Evolutionary conservation across 1,284 basidiomycete genomes (phyloP), one percentile per base, ranked within the genome.

Genomic region (Ceratobasidium sp.): DNA sequence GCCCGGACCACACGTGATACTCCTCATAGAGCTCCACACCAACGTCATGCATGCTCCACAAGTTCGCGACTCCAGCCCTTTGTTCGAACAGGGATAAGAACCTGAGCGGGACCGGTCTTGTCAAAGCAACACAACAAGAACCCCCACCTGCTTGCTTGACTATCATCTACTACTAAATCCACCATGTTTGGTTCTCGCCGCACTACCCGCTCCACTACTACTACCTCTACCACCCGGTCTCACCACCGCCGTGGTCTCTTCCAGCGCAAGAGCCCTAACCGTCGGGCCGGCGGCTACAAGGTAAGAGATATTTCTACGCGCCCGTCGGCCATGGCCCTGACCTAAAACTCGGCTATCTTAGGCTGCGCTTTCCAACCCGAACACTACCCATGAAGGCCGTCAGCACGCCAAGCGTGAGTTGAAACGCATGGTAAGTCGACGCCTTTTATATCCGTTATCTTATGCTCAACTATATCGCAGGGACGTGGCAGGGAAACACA

Each of bases 341-440:
- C n/a, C n/a, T n/a, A n/a, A n/a, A n/a, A 20, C 28, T 65, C 47
- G 35, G 45, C 13, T n/a, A 35, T 45, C 28, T 11, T 45, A 79
- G 78, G 79, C 73, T 51, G 78, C 79, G 3, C 78, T 79, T 47
- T 37, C 78, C 15, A 79, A 79, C 68, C 79, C 79, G 8, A 76
- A 79, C 53, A 79, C 79, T 26, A 79, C 79, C 8, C 76, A 76
- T 35, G 78, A 78, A 33, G 79, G 79, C 26, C 79, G 79, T 23
- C 42, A 76, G 61, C 66, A 75, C 42, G 79, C 79, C 68, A 78
- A 79, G 75, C 60, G 31, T 37, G 78, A 79, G 64, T 68, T 79
- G 31, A 68, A 76, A 35, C 64, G 73, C 15, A 79, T 79, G 78
- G 77, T 60, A 26, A 42, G 60, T 20, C 33, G 7, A 5, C 20